Evolutionary conservation across 2,329 filamentous ascomycete species (phyloP).

Genomic region (Mycocentrospora acerina): DNA sequence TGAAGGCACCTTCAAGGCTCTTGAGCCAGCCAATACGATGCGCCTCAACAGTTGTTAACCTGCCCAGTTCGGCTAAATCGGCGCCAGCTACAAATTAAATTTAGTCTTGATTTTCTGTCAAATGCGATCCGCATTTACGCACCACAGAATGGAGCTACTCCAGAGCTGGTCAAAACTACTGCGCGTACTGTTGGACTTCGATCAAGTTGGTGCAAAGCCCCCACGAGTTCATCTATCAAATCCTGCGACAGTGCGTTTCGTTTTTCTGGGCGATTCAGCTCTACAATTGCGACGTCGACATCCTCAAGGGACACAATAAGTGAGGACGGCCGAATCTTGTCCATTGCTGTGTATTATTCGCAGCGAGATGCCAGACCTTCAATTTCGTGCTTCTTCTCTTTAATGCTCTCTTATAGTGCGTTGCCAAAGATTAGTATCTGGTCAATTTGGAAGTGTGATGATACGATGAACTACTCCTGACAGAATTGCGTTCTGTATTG

Average conservation of each 20-base stretch:
- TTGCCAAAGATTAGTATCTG: too few species aligned
- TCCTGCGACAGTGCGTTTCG: constrained; percentile 59
- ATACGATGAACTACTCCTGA: too few species aligned
- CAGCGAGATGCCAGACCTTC: too few species aligned
- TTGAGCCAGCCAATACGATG: constrained; percentile 90
- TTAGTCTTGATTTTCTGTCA: constrained; percentile 8
- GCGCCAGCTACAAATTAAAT: constrained; percentile 65
- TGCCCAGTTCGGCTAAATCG: constrained; percentile 96
- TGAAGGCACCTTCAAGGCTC: constrained; percentile 80
- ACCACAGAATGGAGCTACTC: constrained; percentile 73
- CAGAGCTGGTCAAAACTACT: constrained; percentile 73
- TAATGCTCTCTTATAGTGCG: not conserved
- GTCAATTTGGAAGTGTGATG: too few species aligned
- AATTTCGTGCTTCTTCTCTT: not conserved
- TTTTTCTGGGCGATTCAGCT: constrained; percentile 58
- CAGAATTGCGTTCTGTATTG: too few species aligned
- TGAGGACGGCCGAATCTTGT: constrained; percentile 6
- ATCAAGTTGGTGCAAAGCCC: constrained; percentile 17
- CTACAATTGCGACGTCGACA: constrained; percentile 50
- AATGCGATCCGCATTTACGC: constrained; percentile 32
- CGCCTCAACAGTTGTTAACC: constrained; percentile 79
- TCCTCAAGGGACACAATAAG: constrained; percentile 17
- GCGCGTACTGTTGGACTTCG: constrained; percentile 19
- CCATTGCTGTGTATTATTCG: too few species aligned
- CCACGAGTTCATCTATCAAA: constrained; percentile 48